Conservation (phyloP, 2,329 filamentous ascomycete genomes). For the Berkeleyomyces basicola region DNA sequence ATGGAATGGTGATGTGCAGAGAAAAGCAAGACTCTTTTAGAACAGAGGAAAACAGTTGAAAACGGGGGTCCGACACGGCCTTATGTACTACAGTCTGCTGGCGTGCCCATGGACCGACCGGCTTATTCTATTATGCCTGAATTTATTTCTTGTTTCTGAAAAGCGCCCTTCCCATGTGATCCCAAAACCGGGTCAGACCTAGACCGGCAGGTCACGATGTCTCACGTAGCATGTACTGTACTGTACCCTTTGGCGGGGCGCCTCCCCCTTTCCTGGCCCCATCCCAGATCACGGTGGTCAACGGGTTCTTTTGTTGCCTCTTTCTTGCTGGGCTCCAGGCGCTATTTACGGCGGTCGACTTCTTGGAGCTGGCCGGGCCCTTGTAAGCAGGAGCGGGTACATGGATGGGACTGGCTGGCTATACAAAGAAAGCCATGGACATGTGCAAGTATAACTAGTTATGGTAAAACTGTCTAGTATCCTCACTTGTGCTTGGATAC, state of each 20-base stretch:
- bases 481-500: too few species aligned
- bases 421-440: too few species aligned
- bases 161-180: background rate
- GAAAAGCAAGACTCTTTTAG: background rate
- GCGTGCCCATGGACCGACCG: background rate
- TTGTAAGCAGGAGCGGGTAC: background rate
- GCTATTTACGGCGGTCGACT: background rate
- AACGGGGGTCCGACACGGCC: background rate
- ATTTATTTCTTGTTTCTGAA: background rate
- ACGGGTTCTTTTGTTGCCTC: background rate
- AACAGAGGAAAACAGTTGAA: background rate
- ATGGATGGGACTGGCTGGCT: too few species aligned
- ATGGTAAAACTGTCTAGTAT: too few species aligned
- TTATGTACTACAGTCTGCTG: background rate
- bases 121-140: background rate
- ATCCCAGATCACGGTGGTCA: background rate
- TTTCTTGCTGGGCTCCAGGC: background rate
- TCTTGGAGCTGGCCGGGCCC: background rate
- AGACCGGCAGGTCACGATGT: slow-evolving; percentile 3
- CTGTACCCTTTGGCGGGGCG: too few species aligned
- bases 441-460: too few species aligned
- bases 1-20: background rate
- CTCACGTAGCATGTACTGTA: background rate
- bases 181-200: slow-evolving; percentile 1
- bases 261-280: background rate